Evolutionary conservation across 139 green algal genomes (phyloP).

Genomic region (Microglena sp.): DNA sequence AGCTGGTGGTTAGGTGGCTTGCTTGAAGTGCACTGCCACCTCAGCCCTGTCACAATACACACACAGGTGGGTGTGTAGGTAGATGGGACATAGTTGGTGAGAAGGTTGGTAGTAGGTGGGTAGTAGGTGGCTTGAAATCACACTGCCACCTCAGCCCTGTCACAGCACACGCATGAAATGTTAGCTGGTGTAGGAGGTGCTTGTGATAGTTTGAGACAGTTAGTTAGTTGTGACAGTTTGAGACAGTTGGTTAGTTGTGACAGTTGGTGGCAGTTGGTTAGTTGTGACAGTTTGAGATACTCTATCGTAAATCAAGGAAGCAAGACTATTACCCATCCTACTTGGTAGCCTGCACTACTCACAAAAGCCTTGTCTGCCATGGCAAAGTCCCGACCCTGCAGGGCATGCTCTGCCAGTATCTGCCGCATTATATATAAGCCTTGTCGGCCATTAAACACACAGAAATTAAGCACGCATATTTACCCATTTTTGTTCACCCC

Average conservation of each 20-base stretch:
- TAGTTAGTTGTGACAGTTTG: background rate
- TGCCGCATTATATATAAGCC: too few species aligned
- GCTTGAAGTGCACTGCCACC: too few species aligned
- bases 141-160: constrained; percentile 53
- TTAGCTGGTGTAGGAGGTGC: too few species aligned
- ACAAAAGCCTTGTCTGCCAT: constrained; percentile 48
- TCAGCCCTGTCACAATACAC: background rate
- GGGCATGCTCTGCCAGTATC: constrained; percentile 59
- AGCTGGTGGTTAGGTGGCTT: too few species aligned
- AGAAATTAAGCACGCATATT: too few species aligned
- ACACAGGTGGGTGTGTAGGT: background rate
- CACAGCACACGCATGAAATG: background rate
- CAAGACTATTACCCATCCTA: background rate
- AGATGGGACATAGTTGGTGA: background rate
- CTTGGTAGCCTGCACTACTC: constrained; percentile 35
- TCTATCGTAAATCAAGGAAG: too few species aligned
- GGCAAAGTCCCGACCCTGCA: constrained; percentile 50
- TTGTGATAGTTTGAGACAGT: too few species aligned
- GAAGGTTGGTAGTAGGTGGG: too few species aligned
- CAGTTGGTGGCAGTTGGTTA: too few species aligned
- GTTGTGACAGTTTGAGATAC: background rate
- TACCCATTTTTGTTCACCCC: too few species aligned
- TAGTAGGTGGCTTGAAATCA: constrained; percentile 72
- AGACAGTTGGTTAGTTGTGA: too few species aligned
- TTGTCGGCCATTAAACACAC: too few species aligned